phyloP scores from a whole-genome alignment of 192 early-diverging fungal species.

The Coemansia sp. region DNA sequence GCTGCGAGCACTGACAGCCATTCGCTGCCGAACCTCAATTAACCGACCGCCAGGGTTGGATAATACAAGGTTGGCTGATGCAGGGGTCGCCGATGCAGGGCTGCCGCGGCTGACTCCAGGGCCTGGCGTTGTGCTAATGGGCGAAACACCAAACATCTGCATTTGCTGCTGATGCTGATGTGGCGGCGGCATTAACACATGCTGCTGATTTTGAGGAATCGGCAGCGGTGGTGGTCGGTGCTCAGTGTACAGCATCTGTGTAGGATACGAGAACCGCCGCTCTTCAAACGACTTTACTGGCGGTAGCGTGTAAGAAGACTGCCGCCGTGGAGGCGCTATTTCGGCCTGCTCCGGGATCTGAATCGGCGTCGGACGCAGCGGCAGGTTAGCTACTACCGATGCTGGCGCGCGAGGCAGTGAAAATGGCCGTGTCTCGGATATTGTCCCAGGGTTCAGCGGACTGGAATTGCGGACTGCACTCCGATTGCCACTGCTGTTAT shows the following conservation, averaged over 20 bases:
- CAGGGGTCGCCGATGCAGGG: neutral
- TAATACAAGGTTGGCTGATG: too few species aligned
- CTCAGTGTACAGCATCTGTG: constrained; percentile 32
- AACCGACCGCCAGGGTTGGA: constrained; percentile 31
- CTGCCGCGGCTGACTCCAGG: constrained; percentile 13
- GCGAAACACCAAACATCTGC: neutral
- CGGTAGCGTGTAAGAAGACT: constrained; percentile 51
- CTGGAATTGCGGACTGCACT: neutral
- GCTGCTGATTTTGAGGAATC: constrained; percentile 15
- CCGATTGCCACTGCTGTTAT: neutral
- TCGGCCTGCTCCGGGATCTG: constrained; percentile 15
- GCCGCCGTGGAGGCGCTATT: constrained; percentile 39
- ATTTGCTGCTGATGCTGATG: constrained; percentile 15
- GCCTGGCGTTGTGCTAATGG: constrained; percentile 10
- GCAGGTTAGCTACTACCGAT: constrained; percentile 39
- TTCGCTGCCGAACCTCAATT: constrained; percentile 38
- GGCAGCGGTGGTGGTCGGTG: constrained; percentile 27
- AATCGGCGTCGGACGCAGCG: constrained; percentile 7
- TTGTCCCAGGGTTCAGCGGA: constrained; percentile 3
- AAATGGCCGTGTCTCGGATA: constrained; percentile 34
- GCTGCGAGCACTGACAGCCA: constrained; percentile 12
- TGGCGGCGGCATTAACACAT: too few species aligned
- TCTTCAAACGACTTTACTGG: constrained; percentile 52
- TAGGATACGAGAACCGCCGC: constrained; percentile 51
- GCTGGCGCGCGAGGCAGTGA: constrained; percentile 48